Conservation (phyloP, 257 asterid genomes). For the Knoxia roxburghii region DNA sequence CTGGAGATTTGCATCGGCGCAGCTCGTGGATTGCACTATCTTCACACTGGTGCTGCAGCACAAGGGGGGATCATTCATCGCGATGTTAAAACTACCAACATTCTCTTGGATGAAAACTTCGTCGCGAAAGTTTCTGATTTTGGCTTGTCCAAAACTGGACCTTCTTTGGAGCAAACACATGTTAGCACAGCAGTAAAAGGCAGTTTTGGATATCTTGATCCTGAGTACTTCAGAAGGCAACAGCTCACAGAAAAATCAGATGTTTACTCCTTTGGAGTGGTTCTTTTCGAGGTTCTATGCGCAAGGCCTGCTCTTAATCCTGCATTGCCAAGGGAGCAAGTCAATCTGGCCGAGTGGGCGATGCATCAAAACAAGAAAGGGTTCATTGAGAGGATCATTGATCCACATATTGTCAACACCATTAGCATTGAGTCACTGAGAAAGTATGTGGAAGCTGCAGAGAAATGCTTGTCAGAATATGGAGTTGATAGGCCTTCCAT, state of each 20-base stretch:
- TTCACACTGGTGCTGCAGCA: slow-evolving; percentile 89
- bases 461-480: slow-evolving; percentile 77
- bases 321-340: slow-evolving; percentile 75
- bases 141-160: slow-evolving; percentile 87
- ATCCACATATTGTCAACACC: slow-evolving; percentile 37
- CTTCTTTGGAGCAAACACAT: slow-evolving; percentile 80
- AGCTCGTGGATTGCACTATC: slow-evolving; percentile 86
- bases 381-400: slow-evolving; percentile 40
- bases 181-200: slow-evolving; percentile 98
- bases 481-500: slow-evolving; percentile 86
- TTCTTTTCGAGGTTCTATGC: slow-evolving; percentile 78
- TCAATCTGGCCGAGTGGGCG: slow-evolving; percentile 87
- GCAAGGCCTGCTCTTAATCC: slow-evolving; percentile 95
- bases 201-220: slow-evolving; percentile 91
- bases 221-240: slow-evolving; percentile 88
- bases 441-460: slow-evolving; percentile 77
- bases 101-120: slow-evolving; percentile 69
- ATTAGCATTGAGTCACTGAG: slow-evolving; percentile 47
- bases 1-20: slow-evolving; percentile 91
- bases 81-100: slow-evolving; percentile 85
- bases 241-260: slow-evolving; percentile 86
- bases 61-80: slow-evolving; percentile 91
- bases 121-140: slow-evolving; percentile 78
- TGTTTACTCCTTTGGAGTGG: slow-evolving; percentile 87
- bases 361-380: slow-evolving; percentile 69